Percentiles rank a stretch among this genome's conserved stretches.
phyloP scores from a whole-genome alignment of 306 rosid genomes.

The Trichosanthes cucumerina region DNA sequence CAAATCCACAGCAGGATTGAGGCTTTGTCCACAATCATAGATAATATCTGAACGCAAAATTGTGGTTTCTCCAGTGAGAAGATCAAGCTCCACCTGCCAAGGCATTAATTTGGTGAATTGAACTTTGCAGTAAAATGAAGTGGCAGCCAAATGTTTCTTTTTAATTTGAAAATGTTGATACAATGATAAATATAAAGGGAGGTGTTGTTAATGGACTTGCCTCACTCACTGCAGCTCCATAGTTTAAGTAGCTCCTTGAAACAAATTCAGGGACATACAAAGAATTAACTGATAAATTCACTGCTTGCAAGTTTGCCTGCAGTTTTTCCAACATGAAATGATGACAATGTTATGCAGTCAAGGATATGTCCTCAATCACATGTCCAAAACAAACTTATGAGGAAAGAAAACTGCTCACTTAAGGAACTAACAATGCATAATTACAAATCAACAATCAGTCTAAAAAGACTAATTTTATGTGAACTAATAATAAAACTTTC shows the following conservation, averaged over 20 bases:
- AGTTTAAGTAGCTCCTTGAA: constrained; percentile 48
- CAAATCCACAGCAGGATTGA: constrained; percentile 93
- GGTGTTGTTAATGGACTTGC: constrained; percentile 22
- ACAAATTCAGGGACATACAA: constrained; percentile 34
- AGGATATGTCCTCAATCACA: background rate
- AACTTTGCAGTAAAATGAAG: constrained; percentile 5
- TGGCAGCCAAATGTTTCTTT: background rate
- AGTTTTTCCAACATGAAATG: constrained; percentile 15
- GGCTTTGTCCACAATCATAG: constrained; percentile 93
- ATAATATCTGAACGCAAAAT: constrained; percentile 67
- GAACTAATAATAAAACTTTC: background rate
- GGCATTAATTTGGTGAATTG: constrained; percentile 5
- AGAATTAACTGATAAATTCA: constrained; percentile 69
- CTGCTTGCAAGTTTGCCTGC: constrained; percentile 61
- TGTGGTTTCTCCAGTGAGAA: constrained; percentile 77
- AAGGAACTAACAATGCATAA: background rate
- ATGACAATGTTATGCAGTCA: background rate
- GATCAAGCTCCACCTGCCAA: constrained; percentile 76
- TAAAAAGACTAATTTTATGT: background rate
- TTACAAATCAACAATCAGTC: background rate
- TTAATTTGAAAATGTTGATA: background rate
- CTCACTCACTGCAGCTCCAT: constrained; percentile 92
- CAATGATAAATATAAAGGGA: background rate
- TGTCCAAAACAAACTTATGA: background rate
- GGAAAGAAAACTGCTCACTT: background rate